phyloP scores from a whole-genome alignment of 306 rosid species.

The Prunus salicina region DNA sequence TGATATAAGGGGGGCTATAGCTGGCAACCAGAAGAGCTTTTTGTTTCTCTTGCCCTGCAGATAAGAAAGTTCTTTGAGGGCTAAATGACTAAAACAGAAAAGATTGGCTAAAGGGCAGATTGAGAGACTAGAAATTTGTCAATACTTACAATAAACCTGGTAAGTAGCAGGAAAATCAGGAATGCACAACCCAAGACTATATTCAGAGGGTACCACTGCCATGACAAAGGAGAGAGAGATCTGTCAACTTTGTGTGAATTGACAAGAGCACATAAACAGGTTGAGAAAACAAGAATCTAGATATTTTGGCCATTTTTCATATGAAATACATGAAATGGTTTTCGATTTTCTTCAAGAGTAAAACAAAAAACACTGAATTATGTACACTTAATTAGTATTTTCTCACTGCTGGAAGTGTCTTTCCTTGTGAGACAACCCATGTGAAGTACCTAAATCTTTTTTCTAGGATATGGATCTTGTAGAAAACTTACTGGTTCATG shows the following conservation, averaged over 20 bases:
- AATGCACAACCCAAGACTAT: constrained; percentile 62
- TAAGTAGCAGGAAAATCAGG: constrained; percentile 62
- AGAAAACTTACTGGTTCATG: constrained; percentile 39
- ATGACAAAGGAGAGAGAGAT: background rate
- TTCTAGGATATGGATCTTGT: background rate
- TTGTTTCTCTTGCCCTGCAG: constrained; percentile 77
- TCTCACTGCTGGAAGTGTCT: too few species aligned
- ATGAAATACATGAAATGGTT: background rate
- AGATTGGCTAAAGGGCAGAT: background rate
- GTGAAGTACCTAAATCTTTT: background rate
- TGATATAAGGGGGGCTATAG: constrained; percentile 73
- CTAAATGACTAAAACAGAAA: constrained; percentile 10
- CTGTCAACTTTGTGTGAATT: background rate
- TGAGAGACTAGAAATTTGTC: background rate
- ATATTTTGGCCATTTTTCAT: background rate
- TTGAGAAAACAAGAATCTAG: background rate
- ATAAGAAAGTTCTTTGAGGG: background rate
- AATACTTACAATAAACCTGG: constrained; percentile 65
- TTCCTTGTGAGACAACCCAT: background rate
- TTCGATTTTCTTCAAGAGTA: background rate
- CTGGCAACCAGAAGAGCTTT: constrained; percentile 81
- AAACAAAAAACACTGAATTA: background rate
- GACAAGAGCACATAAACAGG: background rate
- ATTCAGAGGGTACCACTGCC: constrained; percentile 67
- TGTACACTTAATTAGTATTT: background rate